Evolutionary conservation across 148 eudicot genomes (phyloP), one percentile per base, ranked within the genome.

Genomic region (Limonium bicolor): DNA sequence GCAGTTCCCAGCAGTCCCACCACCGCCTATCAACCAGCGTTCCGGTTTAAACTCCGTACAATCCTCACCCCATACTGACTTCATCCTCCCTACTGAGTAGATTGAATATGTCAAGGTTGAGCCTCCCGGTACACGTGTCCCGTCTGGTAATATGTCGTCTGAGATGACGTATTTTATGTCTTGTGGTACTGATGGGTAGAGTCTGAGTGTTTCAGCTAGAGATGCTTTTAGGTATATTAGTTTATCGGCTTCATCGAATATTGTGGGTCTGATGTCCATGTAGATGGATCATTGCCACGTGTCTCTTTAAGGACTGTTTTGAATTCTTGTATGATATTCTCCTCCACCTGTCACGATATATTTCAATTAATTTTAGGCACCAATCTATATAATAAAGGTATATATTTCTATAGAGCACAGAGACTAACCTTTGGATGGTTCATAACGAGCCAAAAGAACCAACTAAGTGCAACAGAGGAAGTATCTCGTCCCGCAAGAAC

Each of bases 401-500:
- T n/a, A n/a, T n/a, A n/a, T n/a, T n/a, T n/a, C n/a, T n/a, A n/a
- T n/a, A n/a, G n/a, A n/a, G n/a, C n/a, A n/a, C 0, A 0, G 20
- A 20, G 9, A 0, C 6, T 1, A 1, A 78, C 66, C 3, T 57
- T 51, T 1, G 53, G 41, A 24, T 64, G 47, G 43, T 65, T 70
- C 68, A 67, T 74, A 11, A 74, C 65, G 2, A 67, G 63, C 72
- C 73, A 74, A 37, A 74, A 74, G 56, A 74, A 74, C 80, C 80
- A 74, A 43, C 76, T 69, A 20, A 69, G 41, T 6, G 80, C 75
- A 2, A 69, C 76, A 0, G 80, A 69, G 16, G 76, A 69, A 0
- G 80, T 69, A 60, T 74, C 80, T 0, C 80, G 72, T 5, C 81
- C 81, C 0, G 81, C 81, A 1, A 74, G 65, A n/a, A 74, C 62